Evolutionary conservation across 2,329 filamentous ascomycete genomes (phyloP).

Genomic region (Epichloe amarillans): DNA sequence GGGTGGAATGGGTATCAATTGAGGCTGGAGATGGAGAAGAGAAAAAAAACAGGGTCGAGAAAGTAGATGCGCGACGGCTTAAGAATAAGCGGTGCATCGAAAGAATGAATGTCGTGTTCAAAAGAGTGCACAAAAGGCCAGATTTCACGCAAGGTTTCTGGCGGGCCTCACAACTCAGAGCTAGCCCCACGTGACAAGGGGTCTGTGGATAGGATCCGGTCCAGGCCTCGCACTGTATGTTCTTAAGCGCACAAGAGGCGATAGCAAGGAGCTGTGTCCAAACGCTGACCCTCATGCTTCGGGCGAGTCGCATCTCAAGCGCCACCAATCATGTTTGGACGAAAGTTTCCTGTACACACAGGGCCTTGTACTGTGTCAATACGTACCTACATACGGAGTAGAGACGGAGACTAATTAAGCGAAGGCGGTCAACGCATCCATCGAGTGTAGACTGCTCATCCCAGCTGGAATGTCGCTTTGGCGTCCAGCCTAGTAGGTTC

Average conservation of each 20-base stretch:
- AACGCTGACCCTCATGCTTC: constrained; percentile 1
- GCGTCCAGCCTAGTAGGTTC: too few relatives aligned
- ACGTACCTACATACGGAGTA: too few relatives aligned
- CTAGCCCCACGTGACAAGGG: constrained; percentile 19
- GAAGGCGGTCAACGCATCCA: too few relatives aligned
- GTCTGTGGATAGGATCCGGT: background rate
- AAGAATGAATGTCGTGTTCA: constrained; percentile 32
- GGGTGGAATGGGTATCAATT: constrained; percentile 16
- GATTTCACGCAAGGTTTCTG: constrained; percentile 26
- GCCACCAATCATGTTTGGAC: background rate
- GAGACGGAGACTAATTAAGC: too few relatives aligned
- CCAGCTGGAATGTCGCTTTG: too few relatives aligned
- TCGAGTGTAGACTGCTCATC: background rate
- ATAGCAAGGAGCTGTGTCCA: background rate
- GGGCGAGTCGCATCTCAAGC: background rate
- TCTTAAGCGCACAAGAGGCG: background rate
- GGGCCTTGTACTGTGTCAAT: too few relatives aligned
- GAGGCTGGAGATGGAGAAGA: constrained; percentile 11
- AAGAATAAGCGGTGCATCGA: constrained; percentile 18
- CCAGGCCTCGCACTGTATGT: background rate
- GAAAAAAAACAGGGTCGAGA: constrained; percentile 13
- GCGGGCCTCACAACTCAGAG: background rate
- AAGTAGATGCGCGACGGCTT: constrained; percentile 18
- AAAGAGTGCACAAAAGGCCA: constrained; percentile 32
- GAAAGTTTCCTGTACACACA: background rate